A percentile compares a stretch with the other conserved stretches of the same genome.
These are phyloP conservation scores for Bipolaris victoriae DNA, from an alignment of 2,329 filamentous ascomycete species.

Conservation along the genomic window DNA sequence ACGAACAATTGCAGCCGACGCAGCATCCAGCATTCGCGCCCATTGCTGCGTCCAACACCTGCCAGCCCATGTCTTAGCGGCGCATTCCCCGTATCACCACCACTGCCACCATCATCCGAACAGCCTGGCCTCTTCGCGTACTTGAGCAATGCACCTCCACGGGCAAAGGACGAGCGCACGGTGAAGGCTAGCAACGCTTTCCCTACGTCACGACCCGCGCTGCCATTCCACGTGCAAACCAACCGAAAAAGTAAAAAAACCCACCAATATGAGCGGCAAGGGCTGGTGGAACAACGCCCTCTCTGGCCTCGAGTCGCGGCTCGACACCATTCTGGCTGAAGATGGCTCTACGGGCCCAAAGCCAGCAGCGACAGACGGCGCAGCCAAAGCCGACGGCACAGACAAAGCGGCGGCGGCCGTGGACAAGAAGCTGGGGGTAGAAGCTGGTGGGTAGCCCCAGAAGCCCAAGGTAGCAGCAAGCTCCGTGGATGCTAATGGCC, in stretches of 20 bases:
- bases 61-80: conserved; percentile 8
- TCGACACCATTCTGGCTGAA: conserved; percentile 90
- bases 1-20: background rate
- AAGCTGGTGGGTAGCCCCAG: conserved; percentile 39
- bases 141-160: conserved; percentile 39
- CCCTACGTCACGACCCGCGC: conserved; percentile 1
- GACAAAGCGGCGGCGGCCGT: conserved; percentile 29
- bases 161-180: conserved; percentile 36
- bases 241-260: conserved; percentile 7
- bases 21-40: background rate
- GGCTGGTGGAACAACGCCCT: conserved; percentile 72
- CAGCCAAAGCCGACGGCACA: conserved; percentile 40
- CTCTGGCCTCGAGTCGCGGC: conserved; percentile 87
- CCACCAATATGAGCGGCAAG: conserved; percentile 36
- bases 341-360: conserved; percentile 63
- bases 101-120: conserved; percentile 13
- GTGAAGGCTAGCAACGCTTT: conserved; percentile 36
- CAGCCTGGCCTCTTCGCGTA: conserved; percentile 39
- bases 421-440: conserved; percentile 41
- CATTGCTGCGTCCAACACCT: background rate
- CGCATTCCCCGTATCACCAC: conserved; percentile 30
- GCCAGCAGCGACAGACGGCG: conserved; percentile 49
- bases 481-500: conserved; percentile 27
- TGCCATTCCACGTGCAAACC: background rate
- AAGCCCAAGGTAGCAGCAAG: background rate